Base-by-base conservation (phyloP, 2,329 filamentous ascomycete genomes). In the Scleromitrula shiraiana region DNA sequence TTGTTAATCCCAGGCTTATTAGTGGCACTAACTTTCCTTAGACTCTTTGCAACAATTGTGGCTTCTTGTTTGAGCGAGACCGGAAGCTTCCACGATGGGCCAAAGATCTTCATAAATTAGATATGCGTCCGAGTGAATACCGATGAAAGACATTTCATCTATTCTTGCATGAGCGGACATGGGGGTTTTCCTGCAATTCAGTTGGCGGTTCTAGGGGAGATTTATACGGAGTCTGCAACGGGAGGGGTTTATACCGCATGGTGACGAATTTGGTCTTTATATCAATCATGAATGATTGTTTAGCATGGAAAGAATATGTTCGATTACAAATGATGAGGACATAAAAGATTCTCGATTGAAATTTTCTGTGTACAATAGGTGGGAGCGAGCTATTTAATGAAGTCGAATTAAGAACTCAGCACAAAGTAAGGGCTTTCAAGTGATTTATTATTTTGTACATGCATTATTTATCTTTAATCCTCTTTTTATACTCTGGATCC, bases 11-110 rank as follows among this genome's bases (percentile, higher is more conserved):
- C 33, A 15, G 15, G 5, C 5, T 22, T 37, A 10, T 19, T 22
- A 7, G 30, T 49, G 38, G 45, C 42, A 49, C 61, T 63, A 55
- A 64, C 52, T 8, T 22, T 24, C 5, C 48, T 9, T 17, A 50
- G 86, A 85, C 87, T 24, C 78, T 97, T 4, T 97, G 91, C 70
- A 86, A 90, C 67, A 96, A 95, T 65, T 97, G 91, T 65, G 91
- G 89, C 49, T 83, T 90, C 58, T 70, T 91, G 17, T 96, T 86
- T 64, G 91, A 96, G 68, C 83, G 88, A 46, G 87, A 94, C 66
- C 84, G 87, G 67, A 82, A 83, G 55, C 74, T 95, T 0, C 90
- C 91, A 7, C 78, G 81, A 23, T 89, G 83, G 82, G 81, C 80
- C 3, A 81, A 81, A 62, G 78, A 82, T 52, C 71, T 91, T 39